Evolutionary conservation across 192 early-diverging fungal species (phyloP), one percentile per base, ranked within the genome.

Genomic region (Piromyces finnis): DNA sequence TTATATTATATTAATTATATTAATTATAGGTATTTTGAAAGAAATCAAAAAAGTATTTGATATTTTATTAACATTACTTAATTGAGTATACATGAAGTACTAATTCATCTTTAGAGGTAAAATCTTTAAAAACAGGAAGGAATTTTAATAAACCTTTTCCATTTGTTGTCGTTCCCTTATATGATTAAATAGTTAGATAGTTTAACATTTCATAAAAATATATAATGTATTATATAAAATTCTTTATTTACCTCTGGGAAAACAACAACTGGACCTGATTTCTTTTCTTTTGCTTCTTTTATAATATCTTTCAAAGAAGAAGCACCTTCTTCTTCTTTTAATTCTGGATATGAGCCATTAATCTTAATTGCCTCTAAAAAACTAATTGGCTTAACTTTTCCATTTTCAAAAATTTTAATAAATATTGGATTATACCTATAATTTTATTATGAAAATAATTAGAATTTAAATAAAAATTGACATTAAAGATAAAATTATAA

Each of bases 81-180:
- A 94, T 80, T 7, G 88, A 85, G 78, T 94, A 30, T n/a, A 94
- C 68, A 77, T 89, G 87, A 68, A 96, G 28, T 15, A 88, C 79
- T 36, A 89, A 86, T 11, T 88, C 85, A 80, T 94, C 91, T 29
- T 87, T 84, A 29, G 89, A 83, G n/a, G 83, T 83, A 28, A 84
- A 84, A 12, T 87, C 85, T 68, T 90, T 88, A 82, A 95, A 95
- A 27, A 95, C 84, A 7, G 93, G 91, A 28, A 89, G 81, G 32
- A 95, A 89, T 82, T 93, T 92, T 14, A 96, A 85, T 29, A 96
- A 83, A 12, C 94, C 95, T 11, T 93, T 86, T n/a, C 94, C 94
- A 84, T 96, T 96, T 29, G 91, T 91, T 15, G 95, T 95, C 0
- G 95, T 94, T 59, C 90, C 92, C 90, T 91, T 79, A 15, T 51